Conservation (phyloP, 2,329 filamentous ascomycete species). For the Phaeosphaeriaceae sp. region DNA sequence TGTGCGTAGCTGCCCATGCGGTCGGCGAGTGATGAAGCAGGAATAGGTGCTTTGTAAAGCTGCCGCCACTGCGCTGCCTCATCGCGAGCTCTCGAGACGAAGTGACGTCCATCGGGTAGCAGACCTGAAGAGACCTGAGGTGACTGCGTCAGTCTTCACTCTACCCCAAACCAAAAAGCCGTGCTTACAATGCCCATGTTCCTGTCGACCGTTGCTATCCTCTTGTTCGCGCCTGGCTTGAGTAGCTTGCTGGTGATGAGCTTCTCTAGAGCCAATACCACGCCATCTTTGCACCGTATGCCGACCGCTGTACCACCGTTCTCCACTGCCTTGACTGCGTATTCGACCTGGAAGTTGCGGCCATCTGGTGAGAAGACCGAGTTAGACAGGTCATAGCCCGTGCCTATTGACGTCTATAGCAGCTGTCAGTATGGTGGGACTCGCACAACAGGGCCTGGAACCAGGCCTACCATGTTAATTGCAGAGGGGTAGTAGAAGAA, state of each 20-base stretch:
- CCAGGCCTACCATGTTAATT: slow-evolving; percentile 38
- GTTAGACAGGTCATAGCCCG: slow-evolving; percentile 98
- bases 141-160: not conserved
- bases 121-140: slow-evolving; percentile 88
- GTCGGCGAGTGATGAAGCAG: slow-evolving; percentile 83
- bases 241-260: slow-evolving; percentile 93
- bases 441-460: slow-evolving; percentile 11
- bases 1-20: slow-evolving; percentile 96
- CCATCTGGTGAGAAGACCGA: slow-evolving; percentile 99
- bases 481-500: slow-evolving; percentile 1
- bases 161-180: not conserved
- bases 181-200: slow-evolving; percentile 85
- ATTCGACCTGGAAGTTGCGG: slow-evolving; percentile 98
- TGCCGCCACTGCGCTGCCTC: slow-evolving; percentile 91
- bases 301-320: slow-evolving; percentile 96
- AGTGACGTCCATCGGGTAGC: slow-evolving; percentile 92
- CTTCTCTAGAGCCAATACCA: slow-evolving; percentile 96
- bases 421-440: slow-evolving; percentile 26
- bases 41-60: slow-evolving; percentile 93
- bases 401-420: slow-evolving; percentile 94
- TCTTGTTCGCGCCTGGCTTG: slow-evolving; percentile 94
- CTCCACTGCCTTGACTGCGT: slow-evolving; percentile 97
- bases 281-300: slow-evolving; percentile 95
- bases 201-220: slow-evolving; percentile 92
- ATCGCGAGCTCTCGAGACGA: slow-evolving; percentile 90